Evolutionary conservation across 805 yeast genomes (phyloP).

Genomic region (Kluyveromyces nonfermentans): DNA sequence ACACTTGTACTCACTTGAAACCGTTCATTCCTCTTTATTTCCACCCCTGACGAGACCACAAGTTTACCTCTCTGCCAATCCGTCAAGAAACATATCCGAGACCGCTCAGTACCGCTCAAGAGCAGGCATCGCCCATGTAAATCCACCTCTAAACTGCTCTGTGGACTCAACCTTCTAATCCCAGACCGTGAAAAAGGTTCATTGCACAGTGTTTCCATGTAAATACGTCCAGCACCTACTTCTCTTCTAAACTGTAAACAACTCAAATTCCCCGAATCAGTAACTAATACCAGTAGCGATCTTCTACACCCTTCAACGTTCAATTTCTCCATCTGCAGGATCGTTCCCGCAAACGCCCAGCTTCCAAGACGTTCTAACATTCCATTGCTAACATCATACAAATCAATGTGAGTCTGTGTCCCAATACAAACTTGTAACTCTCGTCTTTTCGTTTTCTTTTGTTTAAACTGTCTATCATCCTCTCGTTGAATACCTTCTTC

Average conservation of each 20-base stretch:
- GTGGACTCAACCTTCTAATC: slow-evolving; percentile 65
- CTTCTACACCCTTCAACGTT: slow-evolving; percentile 42
- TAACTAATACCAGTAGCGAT: slow-evolving; percentile 57
- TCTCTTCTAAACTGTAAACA: slow-evolving; percentile 37
- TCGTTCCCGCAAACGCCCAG: slow-evolving; percentile 47
- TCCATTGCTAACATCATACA: slow-evolving; percentile 44
- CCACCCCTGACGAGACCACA: slow-evolving; percentile 65
- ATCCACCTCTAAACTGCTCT: slow-evolving; percentile 61
- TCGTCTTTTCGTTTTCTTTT: slow-evolving; percentile 3
- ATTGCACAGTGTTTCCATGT: slow-evolving; percentile 37
- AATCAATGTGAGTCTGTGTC: slow-evolving; percentile 23
- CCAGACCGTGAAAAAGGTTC: slow-evolving; percentile 73
- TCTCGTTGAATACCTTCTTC: not conserved
- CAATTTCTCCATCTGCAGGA: slow-evolving; percentile 45
- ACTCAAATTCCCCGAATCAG: slow-evolving; percentile 71
- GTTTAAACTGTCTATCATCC: not conserved
- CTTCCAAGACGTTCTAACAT: slow-evolving; percentile 35
- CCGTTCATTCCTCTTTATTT: slow-evolving; percentile 42
- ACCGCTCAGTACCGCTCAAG: slow-evolving; percentile 63
- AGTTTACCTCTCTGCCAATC: slow-evolving; percentile 39
- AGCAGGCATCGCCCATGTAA: slow-evolving; percentile 61
- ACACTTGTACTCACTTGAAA: slow-evolving; percentile 49
- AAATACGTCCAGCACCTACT: slow-evolving; percentile 29
- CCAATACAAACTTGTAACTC: slow-evolving; percentile 26
- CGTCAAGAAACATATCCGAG: slow-evolving; percentile 61